Evolutionary conservation across 1,284 basidiomycete species (phyloP).

Genomic region (Porodaedalea pini): DNA sequence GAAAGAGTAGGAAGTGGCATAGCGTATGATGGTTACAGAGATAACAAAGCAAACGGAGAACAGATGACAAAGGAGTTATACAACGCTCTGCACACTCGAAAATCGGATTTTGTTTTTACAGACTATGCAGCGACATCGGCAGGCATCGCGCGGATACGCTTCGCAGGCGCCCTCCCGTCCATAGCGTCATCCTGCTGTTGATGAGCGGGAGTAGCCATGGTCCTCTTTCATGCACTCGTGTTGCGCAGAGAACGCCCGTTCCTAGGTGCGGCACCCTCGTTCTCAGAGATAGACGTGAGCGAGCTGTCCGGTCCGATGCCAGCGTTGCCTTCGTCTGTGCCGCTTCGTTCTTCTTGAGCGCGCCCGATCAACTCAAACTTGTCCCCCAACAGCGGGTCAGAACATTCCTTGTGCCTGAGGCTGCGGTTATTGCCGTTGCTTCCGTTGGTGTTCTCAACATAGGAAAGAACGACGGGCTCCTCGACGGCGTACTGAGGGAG

Average conservation of each 20-base stretch:
- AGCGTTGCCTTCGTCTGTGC: not conserved
- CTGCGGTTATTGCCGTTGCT: not conserved
- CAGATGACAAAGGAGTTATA: too few species aligned
- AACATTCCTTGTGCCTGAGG: slow-evolving; percentile 8
- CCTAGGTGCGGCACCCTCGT: too few species aligned
- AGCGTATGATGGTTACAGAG: too few species aligned
- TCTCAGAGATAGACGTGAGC: slow-evolving; percentile 8
- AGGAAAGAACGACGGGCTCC: slow-evolving; percentile 7
- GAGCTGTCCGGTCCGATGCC: not conserved
- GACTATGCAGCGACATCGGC: not conserved
- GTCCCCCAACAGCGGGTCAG: not conserved
- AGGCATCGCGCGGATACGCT: slow-evolving; percentile 1
- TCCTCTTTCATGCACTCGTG: slow-evolving; percentile 3
- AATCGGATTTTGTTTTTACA: too few species aligned
- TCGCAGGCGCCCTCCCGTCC: slow-evolving; percentile 8
- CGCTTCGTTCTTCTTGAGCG: not conserved
- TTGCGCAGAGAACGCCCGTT: not conserved
- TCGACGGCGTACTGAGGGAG: slow-evolving; percentile 16
- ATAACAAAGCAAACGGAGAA: too few species aligned
- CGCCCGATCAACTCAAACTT: not conserved
- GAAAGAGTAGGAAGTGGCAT: too few species aligned
- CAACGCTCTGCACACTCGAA: too few species aligned
- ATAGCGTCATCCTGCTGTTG: not conserved
- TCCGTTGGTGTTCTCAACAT: not conserved
- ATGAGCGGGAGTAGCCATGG: not conserved